Conservation (phyloP, 2,329 filamentous ascomycete species). For the Cytospora piceicola region DNA sequence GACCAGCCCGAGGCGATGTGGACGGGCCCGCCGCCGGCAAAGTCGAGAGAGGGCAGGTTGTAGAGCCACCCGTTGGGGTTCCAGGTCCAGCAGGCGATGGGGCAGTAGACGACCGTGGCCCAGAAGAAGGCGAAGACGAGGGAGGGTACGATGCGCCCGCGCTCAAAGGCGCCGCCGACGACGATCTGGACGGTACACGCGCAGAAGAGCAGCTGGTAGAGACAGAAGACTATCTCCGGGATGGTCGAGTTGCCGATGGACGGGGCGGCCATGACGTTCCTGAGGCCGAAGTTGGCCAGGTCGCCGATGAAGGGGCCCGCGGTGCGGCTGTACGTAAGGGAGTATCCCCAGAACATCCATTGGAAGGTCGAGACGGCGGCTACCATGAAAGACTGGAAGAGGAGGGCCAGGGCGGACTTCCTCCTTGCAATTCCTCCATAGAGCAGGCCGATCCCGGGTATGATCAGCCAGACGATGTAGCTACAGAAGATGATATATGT, state of each 20-base stretch:
- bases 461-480: slow-evolving; percentile 68
- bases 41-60: slow-evolving; percentile 63
- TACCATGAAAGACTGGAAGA: slow-evolving; percentile 66
- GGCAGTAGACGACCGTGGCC: slow-evolving; percentile 68
- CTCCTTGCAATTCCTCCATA: slow-evolving; percentile 66
- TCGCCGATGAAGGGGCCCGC: slow-evolving; percentile 66
- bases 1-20: slow-evolving; percentile 66
- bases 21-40: slow-evolving; percentile 65
- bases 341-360: slow-evolving; percentile 68
- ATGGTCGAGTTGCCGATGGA: slow-evolving; percentile 59
- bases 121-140: slow-evolving; percentile 57
- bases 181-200: slow-evolving; percentile 66
- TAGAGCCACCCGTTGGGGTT: slow-evolving; percentile 68
- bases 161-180: slow-evolving; percentile 62
- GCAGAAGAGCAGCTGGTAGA: slow-evolving; percentile 68
- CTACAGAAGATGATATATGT: slow-evolving; percentile 61
- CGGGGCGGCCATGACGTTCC: slow-evolving; percentile 62
- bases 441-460: slow-evolving; percentile 67
- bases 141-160: slow-evolving; percentile 59
- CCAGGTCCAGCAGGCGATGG: slow-evolving; percentile 70
- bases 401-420: slow-evolving; percentile 63
- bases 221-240: slow-evolving; percentile 68
- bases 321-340: slow-evolving; percentile 62
- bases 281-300: slow-evolving; percentile 64
- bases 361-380: slow-evolving; percentile 59